A percentile compares a stretch with the other conserved stretches of the same genome.
phyloP scores from a whole-genome alignment of 2,329 filamentous ascomycete genomes.

The Cadophora luteo-olivacea region DNA sequence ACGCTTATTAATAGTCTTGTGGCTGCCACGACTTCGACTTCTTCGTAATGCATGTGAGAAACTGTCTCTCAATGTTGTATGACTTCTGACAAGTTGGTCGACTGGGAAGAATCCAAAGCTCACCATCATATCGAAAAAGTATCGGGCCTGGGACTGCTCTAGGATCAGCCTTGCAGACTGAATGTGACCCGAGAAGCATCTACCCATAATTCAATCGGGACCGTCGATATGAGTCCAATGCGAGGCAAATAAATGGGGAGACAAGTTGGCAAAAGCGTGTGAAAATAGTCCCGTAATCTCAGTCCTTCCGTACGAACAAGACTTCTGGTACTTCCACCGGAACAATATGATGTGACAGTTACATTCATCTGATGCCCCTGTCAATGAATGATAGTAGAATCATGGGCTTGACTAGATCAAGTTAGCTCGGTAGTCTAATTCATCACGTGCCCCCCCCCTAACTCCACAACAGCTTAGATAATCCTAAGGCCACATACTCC shows the following conservation, averaged over 20 bases:
- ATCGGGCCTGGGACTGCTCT: too few relatives aligned
- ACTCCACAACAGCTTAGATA: neutral
- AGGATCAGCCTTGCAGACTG: too few relatives aligned
- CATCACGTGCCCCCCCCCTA: constrained; percentile 15
- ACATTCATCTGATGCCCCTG: neutral
- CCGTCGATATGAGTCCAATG: too few relatives aligned
- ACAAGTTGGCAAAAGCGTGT: too few relatives aligned
- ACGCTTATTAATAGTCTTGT: neutral
- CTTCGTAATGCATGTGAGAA: neutral
- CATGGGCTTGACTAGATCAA: neutral
- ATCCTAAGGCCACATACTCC: constrained; percentile 35
- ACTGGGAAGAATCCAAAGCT: too few relatives aligned
- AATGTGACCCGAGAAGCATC: too few relatives aligned
- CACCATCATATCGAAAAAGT: too few relatives aligned
- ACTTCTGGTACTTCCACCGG: too few relatives aligned
- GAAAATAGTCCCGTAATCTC: too few relatives aligned
- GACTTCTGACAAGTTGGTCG: neutral
- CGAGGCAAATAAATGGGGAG: too few relatives aligned
- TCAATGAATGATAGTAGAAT: neutral
- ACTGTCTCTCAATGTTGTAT: neutral
- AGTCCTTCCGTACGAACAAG: neutral
- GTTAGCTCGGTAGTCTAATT: neutral
- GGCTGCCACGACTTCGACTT: neutral
- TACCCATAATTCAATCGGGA: too few relatives aligned
- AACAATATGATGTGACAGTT: neutral